A percentile compares a stretch with the other conserved stretches of the same genome.
Conservation (phyloP, 352 stramenopile genomes). For the Blastocystis sp. region DNA sequence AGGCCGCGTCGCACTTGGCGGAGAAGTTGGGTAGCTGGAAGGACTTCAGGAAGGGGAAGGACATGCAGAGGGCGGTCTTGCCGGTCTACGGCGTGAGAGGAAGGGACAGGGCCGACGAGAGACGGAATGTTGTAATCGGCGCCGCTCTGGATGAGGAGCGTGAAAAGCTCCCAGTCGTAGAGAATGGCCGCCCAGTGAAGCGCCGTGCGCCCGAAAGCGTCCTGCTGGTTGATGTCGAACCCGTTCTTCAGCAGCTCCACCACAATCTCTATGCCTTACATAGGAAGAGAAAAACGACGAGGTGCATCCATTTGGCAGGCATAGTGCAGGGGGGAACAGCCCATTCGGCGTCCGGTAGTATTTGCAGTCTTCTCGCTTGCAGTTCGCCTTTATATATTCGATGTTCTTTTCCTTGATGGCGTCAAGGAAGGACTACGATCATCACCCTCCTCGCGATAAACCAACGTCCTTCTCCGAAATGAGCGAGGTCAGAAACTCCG, state of each 20-base stretch:
- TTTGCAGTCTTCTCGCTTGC: slow-evolving; percentile 58
- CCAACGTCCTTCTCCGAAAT: slow-evolving; percentile 22
- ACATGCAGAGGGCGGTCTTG: slow-evolving; percentile 51
- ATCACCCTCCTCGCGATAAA: neutral
- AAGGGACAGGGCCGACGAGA: neutral
- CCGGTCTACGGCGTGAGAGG: slow-evolving; percentile 10
- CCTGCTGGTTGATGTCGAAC: slow-evolving; percentile 52
- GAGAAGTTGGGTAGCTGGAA: neutral
- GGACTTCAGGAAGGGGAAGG: slow-evolving; percentile 51
- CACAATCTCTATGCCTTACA: neutral
- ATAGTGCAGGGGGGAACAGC: slow-evolving; percentile 45
- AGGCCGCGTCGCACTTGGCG: slow-evolving; percentile 4
- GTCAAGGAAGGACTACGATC: slow-evolving; percentile 25
- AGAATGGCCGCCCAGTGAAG: slow-evolving; percentile 54
- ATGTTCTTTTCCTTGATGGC: slow-evolving; percentile 27
- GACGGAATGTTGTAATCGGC: slow-evolving; percentile 28
- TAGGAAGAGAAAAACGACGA: neutral
- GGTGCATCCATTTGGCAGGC: slow-evolving; percentile 11
- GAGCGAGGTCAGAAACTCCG: slow-evolving; percentile 33
- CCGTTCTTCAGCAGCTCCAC: slow-evolving; percentile 32
- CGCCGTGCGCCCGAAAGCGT: slow-evolving; percentile 46
- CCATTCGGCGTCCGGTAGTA: slow-evolving; percentile 56
- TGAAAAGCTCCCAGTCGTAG: slow-evolving; percentile 49
- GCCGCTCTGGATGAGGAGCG: neutral
- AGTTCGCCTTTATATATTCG: slow-evolving; percentile 42